Conservation (phyloP, 345 rosid genomes). For the Brassica juncea region DNA sequence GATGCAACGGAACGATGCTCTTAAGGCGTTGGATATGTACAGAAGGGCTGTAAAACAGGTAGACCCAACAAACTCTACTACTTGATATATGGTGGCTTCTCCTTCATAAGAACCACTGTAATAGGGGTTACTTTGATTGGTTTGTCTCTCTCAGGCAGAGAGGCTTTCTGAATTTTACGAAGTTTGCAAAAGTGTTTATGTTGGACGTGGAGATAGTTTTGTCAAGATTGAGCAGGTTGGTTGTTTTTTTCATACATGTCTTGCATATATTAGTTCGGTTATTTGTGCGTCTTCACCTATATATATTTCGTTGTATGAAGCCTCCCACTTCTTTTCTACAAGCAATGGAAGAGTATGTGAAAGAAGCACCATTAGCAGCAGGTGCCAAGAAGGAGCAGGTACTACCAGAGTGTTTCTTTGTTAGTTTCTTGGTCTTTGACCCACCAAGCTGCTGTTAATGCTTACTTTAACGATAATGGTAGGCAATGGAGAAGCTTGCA, state of each 20-base stretch:
- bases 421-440: not conserved
- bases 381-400: constrained; percentile 79
- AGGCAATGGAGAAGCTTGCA: constrained; percentile 49
- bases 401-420: constrained; percentile 31
- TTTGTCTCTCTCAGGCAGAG: constrained; percentile 65
- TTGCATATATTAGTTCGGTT: not conserved
- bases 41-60: constrained; percentile 93
- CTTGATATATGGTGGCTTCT: not conserved
- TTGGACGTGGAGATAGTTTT: constrained; percentile 84
- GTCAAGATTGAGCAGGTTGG: constrained; percentile 92
- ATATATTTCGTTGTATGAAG: constrained; percentile 41
- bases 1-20: constrained; percentile 87
- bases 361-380: constrained; percentile 73
- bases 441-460: not conserved
- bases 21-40: constrained; percentile 79
- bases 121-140: constrained; percentile 11
- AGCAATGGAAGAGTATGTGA: constrained; percentile 98
- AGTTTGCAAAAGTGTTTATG: constrained; percentile 81
- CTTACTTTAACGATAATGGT: constrained; percentile 25
- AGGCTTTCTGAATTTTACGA: constrained; percentile 91
- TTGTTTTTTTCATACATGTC: constrained; percentile 18
- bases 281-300: constrained; percentile 16
- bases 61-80: constrained; percentile 20
- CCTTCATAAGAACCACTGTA: not conserved
- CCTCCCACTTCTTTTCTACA: constrained; percentile 92